Conservation (phyloP, 192 early-diverging fungal genomes). For the Phycomyces nitens region DNA sequence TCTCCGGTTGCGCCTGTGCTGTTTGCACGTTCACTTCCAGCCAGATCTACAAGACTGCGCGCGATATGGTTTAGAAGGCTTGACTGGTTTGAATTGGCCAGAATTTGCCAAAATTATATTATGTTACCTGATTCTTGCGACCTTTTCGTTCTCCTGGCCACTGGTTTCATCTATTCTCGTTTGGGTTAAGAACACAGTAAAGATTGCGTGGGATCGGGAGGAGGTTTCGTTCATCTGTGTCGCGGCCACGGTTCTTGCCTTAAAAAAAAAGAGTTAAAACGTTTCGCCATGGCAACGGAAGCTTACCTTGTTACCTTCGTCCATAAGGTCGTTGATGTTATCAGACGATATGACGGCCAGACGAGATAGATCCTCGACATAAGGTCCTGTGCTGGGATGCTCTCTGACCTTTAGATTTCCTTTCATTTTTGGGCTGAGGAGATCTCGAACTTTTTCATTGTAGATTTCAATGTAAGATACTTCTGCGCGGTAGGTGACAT, state of each 20-base stretch:
- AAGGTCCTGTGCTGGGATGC: conserved; percentile 76
- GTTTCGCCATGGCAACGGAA: no score
- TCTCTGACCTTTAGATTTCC: conserved; percentile 76
- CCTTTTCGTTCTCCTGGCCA: conserved; percentile 64
- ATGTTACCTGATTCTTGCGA: conserved; percentile 57
- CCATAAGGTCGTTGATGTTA: conserved; percentile 70
- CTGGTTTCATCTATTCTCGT: conserved; percentile 46
- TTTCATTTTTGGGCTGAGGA: conserved; percentile 72
- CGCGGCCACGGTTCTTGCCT: conserved; percentile 82
- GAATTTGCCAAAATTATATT: no score
- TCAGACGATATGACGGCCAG: conserved; percentile 71
- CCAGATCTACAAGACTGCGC: conserved; percentile 80
- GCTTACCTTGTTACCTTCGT: conserved; percentile 73
- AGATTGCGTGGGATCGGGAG: conserved; percentile 84
- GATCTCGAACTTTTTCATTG: conserved; percentile 78
- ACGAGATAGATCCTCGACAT: conserved; percentile 89
- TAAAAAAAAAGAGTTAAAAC: neutral
- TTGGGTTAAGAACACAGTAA: conserved; percentile 71
- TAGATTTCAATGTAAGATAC: conserved; percentile 93
- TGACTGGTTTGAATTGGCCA: no score
- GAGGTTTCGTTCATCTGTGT: conserved; percentile 95
- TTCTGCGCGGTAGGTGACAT: conserved; percentile 59
- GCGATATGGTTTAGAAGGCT: neutral
- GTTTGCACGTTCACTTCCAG: conserved; percentile 91
- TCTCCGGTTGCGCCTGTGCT: conserved; percentile 80